Evolutionary conservation across 169 alveolate species (phyloP).

Genomic region (Perkinsus marinus): DNA sequence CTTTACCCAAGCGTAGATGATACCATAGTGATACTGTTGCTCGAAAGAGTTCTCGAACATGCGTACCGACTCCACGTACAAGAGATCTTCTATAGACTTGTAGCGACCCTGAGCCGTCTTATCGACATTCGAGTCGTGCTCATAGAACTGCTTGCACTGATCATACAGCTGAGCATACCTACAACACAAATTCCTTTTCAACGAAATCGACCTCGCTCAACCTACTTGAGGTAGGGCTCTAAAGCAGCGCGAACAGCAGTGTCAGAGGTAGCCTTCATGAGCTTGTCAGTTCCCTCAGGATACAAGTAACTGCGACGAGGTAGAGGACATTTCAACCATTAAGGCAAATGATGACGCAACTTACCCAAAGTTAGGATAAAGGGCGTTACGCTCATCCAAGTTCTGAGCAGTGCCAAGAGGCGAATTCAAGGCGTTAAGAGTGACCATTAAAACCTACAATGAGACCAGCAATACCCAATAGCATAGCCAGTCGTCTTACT

Average conservation of each 20-base stretch:
- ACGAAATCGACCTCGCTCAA: no score
- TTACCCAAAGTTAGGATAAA: constrained; percentile 65
- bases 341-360: no score
- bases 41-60: constrained; percentile 89
- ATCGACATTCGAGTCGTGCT: constrained; percentile 2
- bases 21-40: constrained; percentile 77
- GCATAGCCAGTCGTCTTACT: constrained; percentile 52
- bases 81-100: constrained; percentile 73
- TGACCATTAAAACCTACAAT: constrained; percentile 29
- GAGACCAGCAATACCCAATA: constrained; percentile 41
- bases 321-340: neutral
- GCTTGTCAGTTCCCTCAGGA: constrained; percentile 71
- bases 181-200: no score
- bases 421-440: constrained; percentile 33
- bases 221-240: constrained; percentile 65
- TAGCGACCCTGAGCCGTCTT: constrained; percentile 4
- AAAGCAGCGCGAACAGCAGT: constrained; percentile 71
- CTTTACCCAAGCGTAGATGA: constrained; percentile 92
- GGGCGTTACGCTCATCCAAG: constrained; percentile 59
- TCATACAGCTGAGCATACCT: constrained; percentile 51
- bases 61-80: constrained; percentile 81
- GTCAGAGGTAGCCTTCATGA: constrained; percentile 73
- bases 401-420: constrained; percentile 20
- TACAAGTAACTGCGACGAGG: constrained; percentile 40
- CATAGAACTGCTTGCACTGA: constrained; percentile 46